Conservation (phyloP, 805 yeast species). For the Lipomyces japonicus region DNA sequence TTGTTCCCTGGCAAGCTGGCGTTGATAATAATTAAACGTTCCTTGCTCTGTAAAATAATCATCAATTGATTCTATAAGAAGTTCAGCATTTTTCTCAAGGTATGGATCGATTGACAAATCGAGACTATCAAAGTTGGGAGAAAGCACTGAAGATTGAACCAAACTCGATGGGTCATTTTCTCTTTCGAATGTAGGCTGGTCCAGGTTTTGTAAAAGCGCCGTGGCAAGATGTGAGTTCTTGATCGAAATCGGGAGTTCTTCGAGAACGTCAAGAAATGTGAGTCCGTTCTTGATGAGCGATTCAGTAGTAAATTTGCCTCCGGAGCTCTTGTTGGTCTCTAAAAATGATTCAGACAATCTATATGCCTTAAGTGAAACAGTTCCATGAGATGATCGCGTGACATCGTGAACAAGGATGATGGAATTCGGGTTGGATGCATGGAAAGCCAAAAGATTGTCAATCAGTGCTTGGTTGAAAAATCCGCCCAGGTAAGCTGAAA, state of each 20-base stretch:
- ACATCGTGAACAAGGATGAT: constrained; percentile 55
- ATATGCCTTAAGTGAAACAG: constrained; percentile 62
- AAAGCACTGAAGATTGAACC: constrained; percentile 22
- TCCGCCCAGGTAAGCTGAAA: constrained; percentile 64
- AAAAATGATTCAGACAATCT: constrained; percentile 63
- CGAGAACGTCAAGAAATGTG: constrained; percentile 62
- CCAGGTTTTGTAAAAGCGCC: constrained; percentile 44
- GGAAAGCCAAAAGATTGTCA: constrained; percentile 66
- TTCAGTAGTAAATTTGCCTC: constrained; percentile 63
- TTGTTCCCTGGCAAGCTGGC: constrained; percentile 67
- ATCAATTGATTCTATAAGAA: constrained; percentile 64
- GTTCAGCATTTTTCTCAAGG: constrained; percentile 51
- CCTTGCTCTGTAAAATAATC: constrained; percentile 73
- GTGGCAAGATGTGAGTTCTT: constrained; percentile 66
- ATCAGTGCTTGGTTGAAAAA: constrained; percentile 58
- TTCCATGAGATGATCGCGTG: constrained; percentile 56
- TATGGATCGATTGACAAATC: constrained; percentile 44
- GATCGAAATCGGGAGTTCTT: constrained; percentile 63
- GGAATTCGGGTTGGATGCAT: constrained; percentile 50
- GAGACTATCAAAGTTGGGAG: constrained; percentile 39
- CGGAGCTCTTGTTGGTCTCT: constrained; percentile 43
- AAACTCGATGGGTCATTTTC: constrained; percentile 17
- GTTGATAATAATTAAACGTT: constrained; percentile 76
- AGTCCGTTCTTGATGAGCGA: constrained; percentile 57
- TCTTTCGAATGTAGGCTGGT: constrained; percentile 21